Conservation (phyloP, 345 rosid genomes). For the Noccaea bulbosa region DNA sequence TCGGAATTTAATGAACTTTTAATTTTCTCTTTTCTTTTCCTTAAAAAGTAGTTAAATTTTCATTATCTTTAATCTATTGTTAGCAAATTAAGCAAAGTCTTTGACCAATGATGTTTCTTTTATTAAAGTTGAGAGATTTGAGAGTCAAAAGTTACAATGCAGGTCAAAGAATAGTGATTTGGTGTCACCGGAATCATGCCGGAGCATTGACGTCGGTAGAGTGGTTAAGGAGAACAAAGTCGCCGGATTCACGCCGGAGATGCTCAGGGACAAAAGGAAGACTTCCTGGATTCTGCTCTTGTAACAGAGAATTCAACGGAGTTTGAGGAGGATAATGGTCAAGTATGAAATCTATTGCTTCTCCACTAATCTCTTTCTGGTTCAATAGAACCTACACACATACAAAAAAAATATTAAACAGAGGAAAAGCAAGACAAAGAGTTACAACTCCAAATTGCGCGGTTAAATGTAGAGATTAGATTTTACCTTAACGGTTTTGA, state of each 20-base stretch:
- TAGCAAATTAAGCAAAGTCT: slow-evolving; percentile 4
- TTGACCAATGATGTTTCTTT: not conserved
- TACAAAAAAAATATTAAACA: not conserved
- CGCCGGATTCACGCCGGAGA: slow-evolving; percentile 47
- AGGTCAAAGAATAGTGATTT: slow-evolving; percentile 2
- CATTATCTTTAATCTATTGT: slow-evolving; percentile 20
- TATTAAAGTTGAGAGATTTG: not conserved
- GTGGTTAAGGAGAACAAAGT: slow-evolving; percentile 47
- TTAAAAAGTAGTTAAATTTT: not conserved
- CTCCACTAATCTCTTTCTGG: slow-evolving; percentile 78
- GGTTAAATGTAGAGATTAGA: slow-evolving; percentile 44
- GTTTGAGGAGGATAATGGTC: slow-evolving; percentile 78
- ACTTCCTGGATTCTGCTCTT: slow-evolving; percentile 78
- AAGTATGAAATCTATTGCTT: slow-evolving; percentile 77
- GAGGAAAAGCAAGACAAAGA: not conserved
- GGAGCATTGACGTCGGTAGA: slow-evolving; percentile 43
- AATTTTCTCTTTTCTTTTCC: not conserved
- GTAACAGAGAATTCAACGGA: slow-evolving; percentile 58
- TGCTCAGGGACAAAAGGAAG: slow-evolving; percentile 55
- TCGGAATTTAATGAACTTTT: not conserved
- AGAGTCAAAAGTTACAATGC: slow-evolving; percentile 15
- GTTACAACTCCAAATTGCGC: not conserved
- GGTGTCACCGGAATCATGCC: slow-evolving; percentile 21
- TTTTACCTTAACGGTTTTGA: slow-evolving; percentile 88
- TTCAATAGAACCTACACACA: slow-evolving; percentile 72